Percentiles rank a stretch among this genome's conserved stretches.
Evolutionary conservation across 2,329 filamentous ascomycete species (phyloP).

Genomic region (Exophiala bonariae): DNA sequence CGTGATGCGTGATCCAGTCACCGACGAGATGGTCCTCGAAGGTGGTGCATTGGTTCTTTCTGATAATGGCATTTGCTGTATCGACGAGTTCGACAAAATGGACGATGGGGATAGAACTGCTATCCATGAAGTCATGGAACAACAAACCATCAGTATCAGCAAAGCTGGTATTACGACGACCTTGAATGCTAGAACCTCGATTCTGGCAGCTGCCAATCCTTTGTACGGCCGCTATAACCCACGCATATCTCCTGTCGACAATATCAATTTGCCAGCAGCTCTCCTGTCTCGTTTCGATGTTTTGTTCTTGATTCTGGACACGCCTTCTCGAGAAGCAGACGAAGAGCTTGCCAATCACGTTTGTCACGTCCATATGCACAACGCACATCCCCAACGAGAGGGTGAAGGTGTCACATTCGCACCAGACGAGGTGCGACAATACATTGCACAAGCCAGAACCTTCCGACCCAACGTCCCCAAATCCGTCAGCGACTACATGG

Average conservation of each 20-base stretch:
- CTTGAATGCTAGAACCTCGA: constrained; percentile 91
- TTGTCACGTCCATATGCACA: constrained; percentile 95
- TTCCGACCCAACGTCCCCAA: constrained; percentile 85
- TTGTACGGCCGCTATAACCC: constrained; percentile 98
- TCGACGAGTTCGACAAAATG: constrained; percentile 87
- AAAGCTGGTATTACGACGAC: constrained; percentile 96
- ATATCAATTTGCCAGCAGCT: constrained; percentile 98
- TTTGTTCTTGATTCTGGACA: constrained; percentile 94
- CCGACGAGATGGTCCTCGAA: constrained; percentile 76
- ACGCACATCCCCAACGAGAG: constrained; percentile 79
- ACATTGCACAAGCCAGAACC: constrained; percentile 87
- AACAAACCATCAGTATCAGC: constrained; percentile 80
- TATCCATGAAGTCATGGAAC: constrained; percentile 86
- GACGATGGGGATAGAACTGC: constrained; percentile 75
- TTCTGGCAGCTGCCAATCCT: constrained; percentile 93
- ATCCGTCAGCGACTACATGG: constrained; percentile 89
- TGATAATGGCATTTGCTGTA: constrained; percentile 80
- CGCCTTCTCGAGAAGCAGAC: constrained; percentile 82
- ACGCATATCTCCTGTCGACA: constrained; percentile 93
- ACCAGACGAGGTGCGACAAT: constrained; percentile 91
- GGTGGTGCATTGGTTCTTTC: constrained; percentile 77
- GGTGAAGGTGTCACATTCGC: constrained; percentile 74
- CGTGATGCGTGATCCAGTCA: constrained; percentile 77
- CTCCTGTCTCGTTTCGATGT: constrained; percentile 96
- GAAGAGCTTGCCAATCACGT: constrained; percentile 95